phyloP scores from a whole-genome alignment of 495 filamentous ascomycete genomes.

The Terfezia claveryi region DNA sequence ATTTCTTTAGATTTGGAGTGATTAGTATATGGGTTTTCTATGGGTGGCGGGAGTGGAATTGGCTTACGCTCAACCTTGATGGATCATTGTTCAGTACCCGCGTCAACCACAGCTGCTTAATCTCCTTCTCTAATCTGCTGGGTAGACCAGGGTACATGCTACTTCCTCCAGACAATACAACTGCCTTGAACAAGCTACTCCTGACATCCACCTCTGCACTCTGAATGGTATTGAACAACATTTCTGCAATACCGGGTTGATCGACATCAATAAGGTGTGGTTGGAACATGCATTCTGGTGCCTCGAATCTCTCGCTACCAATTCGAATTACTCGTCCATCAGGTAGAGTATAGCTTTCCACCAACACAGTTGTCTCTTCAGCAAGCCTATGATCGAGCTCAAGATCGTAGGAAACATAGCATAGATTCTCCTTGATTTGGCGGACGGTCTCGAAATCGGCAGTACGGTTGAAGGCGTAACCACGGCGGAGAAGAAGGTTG shows the following conservation, averaged over 20 bases:
- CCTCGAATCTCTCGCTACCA: conserved; percentile 91
- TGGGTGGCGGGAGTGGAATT: background rate
- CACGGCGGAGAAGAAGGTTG: conserved; percentile 75
- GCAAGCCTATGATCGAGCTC: conserved; percentile 86
- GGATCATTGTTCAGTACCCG: conserved; percentile 73
- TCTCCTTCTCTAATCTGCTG: conserved; percentile 84
- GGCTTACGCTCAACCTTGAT: conserved; percentile 57
- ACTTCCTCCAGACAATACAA: conserved; percentile 87
- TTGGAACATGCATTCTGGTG: conserved; percentile 96
- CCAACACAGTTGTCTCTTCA: conserved; percentile 92
- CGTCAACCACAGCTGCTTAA: conserved; percentile 97
- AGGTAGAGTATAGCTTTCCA: conserved; percentile 90
- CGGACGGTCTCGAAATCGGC: conserved; percentile 98
- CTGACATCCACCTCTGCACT: conserved; percentile 86
- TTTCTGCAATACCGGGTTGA: conserved; percentile 86
- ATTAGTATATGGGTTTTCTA: background rate
- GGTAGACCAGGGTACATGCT: conserved; percentile 98
- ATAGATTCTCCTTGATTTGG: conserved; percentile 99
- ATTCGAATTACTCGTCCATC: conserved; percentile 91
- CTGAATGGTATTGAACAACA: conserved; percentile 97
- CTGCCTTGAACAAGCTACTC: conserved; percentile 80
- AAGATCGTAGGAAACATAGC: conserved; percentile 96
- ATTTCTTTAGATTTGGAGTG: conserved; percentile 39
- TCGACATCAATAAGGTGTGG: conserved; percentile 95
- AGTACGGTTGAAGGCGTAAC: conserved; percentile 92